Evolutionary conservation across 306 rosid genomes (phyloP), one percentile per base, ranked within the genome.

Genomic region (Luffa aegyptiaca): DNA sequence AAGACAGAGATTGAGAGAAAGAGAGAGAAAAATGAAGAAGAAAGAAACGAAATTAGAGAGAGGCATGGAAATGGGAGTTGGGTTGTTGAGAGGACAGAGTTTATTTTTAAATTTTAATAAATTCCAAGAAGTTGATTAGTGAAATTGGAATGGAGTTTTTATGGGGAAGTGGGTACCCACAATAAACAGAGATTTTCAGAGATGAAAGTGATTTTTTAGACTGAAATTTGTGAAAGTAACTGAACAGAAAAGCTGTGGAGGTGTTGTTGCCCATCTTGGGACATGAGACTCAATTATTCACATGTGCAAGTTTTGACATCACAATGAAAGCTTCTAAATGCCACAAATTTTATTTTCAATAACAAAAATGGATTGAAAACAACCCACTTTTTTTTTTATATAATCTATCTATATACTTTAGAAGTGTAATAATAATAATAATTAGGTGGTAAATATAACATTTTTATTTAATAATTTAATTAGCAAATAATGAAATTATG

Each of bases 261-360:
- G 49, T 16, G 69, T 14, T 66, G 74, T 39, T 68, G 75, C 53
- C 75, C 75, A 68, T 45, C 39, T 71, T 45, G 76, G 76, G 57
- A 71, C 56, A 20, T 21, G 76, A 45, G 76, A 45, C 56, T 45
- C 76, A 71, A 71, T 71, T 66, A 66, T 66, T 33, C 37, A 16
- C 71, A 64, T 36, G 45, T 64, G 45, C 71, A 64, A 64, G 14
- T 21, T 61, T 61, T 26, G 68, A 31, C 14, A 61, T 61, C 11
- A 61, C 39, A 21, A 33, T 21, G 3, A 61, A 61, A 55, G 31
- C 61, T 55, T 55, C 10, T 55, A 18, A 55, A 55, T 18, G 10
- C 26, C 26, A 8, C 6, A 17, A 18, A 6, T 3, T 53, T 55
- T 18, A 2, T 55, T 18, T 2, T 5, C 12, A 56, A 56, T 12